Conservation (phyloP, 1,284 basidiomycete species). For the Xanthoconium separans region DNA sequence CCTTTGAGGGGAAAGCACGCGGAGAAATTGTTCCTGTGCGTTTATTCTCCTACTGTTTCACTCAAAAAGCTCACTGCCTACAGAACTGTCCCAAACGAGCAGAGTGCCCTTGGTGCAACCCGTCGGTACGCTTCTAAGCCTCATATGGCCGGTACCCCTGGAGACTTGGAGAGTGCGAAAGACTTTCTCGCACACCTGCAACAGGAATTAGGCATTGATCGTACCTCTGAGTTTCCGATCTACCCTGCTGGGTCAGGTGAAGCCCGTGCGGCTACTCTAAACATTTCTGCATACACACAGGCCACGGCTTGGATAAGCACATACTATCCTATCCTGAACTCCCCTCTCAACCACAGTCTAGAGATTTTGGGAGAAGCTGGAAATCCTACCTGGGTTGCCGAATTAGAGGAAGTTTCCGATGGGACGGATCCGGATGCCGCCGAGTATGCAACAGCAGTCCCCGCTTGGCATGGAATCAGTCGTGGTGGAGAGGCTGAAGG, state of each 20-base stretch:
- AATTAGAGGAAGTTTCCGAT: conserved; percentile 50
- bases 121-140: conserved; percentile 47
- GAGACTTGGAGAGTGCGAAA: conserved; percentile 52
- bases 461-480: conserved; percentile 54
- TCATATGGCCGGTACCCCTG: conserved; percentile 51
- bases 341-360: conserved; percentile 49
- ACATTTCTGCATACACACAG: conserved; percentile 37
- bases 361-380: conserved; percentile 48
- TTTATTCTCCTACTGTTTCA: background rate
- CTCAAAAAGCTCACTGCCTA: background rate
- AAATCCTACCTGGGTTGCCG: conserved; percentile 49
- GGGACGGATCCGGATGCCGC: conserved; percentile 48
- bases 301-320: conserved; percentile 57
- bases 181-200: conserved; percentile 50
- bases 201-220: conserved; percentile 41
- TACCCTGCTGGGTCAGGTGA: conserved; percentile 50
- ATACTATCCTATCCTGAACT: conserved; percentile 71
- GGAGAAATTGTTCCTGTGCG: conserved; percentile 33
- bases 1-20: conserved; percentile 23
- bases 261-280: conserved; percentile 47
- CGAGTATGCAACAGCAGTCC: conserved; percentile 41
- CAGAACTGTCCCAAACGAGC: conserved; percentile 49
- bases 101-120: conserved; percentile 45
- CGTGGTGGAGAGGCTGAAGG: conserved; percentile 51
- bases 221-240: conserved; percentile 39